These are phyloP conservation scores for Penicillium rolfsii DNA, from an alignment of 2,329 filamentous ascomycete species.

Conservation along the genomic window DNA sequence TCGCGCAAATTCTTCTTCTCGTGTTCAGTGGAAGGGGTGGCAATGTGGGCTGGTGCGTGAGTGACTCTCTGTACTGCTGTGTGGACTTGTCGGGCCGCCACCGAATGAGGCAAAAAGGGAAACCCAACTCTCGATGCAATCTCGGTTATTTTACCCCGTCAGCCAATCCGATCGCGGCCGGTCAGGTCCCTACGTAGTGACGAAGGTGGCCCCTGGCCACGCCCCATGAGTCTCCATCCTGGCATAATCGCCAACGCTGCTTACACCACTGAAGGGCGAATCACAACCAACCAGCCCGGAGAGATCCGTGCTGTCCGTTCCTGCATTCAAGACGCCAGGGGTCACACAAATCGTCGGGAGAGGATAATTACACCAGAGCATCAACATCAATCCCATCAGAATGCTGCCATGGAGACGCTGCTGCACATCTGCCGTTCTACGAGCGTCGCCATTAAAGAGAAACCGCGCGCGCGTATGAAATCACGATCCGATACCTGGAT, in stretches of 20 bases:
- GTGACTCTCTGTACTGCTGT: background rate
- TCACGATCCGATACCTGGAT: constrained; percentile 11
- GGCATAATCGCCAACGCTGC: constrained; percentile 3
- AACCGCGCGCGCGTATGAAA: constrained; percentile 11
- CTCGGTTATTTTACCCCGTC: constrained; percentile 15
- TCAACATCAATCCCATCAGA: background rate
- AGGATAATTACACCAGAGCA: background rate
- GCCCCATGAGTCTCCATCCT: background rate
- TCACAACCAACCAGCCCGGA: constrained; percentile 12
- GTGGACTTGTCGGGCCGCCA: constrained; percentile 4
- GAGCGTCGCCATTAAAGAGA: constrained; percentile 20
- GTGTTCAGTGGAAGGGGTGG: background rate
- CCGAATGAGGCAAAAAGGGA: constrained; percentile 16
- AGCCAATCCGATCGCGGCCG: constrained; percentile 19
- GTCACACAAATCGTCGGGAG: constrained; percentile 4
- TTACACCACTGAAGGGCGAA: constrained; percentile 11
- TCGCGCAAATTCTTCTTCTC: constrained; percentile 8
- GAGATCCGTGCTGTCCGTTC: constrained; percentile 25
- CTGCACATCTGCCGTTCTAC: constrained; percentile 12
- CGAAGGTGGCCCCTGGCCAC: constrained; percentile 1
- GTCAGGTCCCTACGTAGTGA: constrained; percentile 1
- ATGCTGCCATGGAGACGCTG: background rate
- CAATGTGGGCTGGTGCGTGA: background rate
- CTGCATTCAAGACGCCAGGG: constrained; percentile 31
- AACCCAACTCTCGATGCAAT: constrained; percentile 14